Base-by-base conservation (phyloP, 2,329 filamentous ascomycete species). In the Aureobasidium sp. region DNA sequence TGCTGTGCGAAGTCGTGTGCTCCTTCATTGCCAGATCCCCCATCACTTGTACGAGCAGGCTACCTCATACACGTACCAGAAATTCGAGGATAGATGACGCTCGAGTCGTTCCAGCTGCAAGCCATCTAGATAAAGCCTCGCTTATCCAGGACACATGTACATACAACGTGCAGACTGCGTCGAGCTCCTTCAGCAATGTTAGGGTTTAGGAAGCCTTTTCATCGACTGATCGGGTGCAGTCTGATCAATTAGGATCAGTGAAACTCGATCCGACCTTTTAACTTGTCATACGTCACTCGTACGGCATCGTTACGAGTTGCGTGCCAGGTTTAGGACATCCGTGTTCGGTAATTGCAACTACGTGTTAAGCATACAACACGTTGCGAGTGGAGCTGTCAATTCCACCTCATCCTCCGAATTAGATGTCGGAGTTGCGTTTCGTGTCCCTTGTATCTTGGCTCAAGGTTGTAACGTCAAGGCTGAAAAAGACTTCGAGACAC, bases 161-260 rank as follows among this genome's bases (percentile, higher is more conserved):
- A 37, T 30, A 49, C 39, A 42, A 11, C 21, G 10, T 59, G 44
- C 44, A 49, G 55, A 49, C 44, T 21, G 7, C 15, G 13, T 39
- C 44, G 49, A 49, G 39, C 55, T 59, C 57, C 52, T 59, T 50
- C 16, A 37, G 34, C 34, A 41, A 29, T 30, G 3, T 44, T 48
- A 59, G 44, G 53, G n/a, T 21, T n/a, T 15, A 37, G 30, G 53
- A 57, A 47, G 41, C 55, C 49, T 59, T 41, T 13, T 32, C 44
- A 48, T 59, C 55, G 55, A 59, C 42, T 47, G 55, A 59, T 59
- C 57, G 37, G 47, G 45, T 50, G 57, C 57, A 49, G 27, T 42
- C 16, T 44, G 37, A 50, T 50, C 45, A 15, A 15, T 59, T 36
- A n/a, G 44, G 15, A 48, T 58, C 41, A 42, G 30, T 41, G 44